A percentile compares a stretch with the other conserved stretches of the same genome.
These are phyloP conservation scores for Xylariaceae sp. DNA, from an alignment of 2,329 filamentous ascomycete species.

Conservation along the genomic window DNA sequence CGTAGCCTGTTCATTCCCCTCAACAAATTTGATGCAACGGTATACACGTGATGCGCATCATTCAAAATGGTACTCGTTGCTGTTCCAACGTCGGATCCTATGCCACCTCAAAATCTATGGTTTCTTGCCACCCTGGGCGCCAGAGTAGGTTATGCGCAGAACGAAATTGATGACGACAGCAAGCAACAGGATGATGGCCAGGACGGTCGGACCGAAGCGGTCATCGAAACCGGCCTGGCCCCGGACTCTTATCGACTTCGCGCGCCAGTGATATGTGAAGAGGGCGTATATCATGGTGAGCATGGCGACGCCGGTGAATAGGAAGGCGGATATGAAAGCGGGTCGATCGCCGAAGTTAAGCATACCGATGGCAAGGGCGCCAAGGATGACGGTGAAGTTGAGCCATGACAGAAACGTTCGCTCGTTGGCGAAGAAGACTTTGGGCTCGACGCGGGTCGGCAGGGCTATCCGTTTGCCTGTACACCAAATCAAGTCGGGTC, in stretches of 20 bases:
- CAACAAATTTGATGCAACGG: neutral
- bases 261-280: constrained; percentile 94
- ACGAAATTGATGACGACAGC: constrained; percentile 97
- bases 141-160: constrained; percentile 58
- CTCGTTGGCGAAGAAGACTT: constrained; percentile 99
- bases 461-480: constrained; percentile 96
- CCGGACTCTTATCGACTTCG: constrained; percentile 82
- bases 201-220: constrained; percentile 83
- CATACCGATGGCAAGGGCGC: constrained; percentile 91
- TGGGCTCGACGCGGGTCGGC: constrained; percentile 94
- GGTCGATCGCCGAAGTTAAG: constrained; percentile 96
- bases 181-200: constrained; percentile 78
- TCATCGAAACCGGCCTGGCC: constrained; percentile 97
- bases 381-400: constrained; percentile 98
- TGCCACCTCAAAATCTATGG: constrained; percentile 18
- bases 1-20: neutral
- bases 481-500: neutral
- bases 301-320: constrained; percentile 94
- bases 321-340: constrained; percentile 85
- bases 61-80: neutral
- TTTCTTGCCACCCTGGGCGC: constrained; percentile 34
- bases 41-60: neutral
- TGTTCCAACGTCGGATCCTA: neutral
- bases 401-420: constrained; percentile 99
- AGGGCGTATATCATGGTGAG: constrained; percentile 92